Evolutionary conservation across 495 filamentous ascomycete genomes (phyloP).

Genomic region (Parathielavia hyrcaniae): DNA sequence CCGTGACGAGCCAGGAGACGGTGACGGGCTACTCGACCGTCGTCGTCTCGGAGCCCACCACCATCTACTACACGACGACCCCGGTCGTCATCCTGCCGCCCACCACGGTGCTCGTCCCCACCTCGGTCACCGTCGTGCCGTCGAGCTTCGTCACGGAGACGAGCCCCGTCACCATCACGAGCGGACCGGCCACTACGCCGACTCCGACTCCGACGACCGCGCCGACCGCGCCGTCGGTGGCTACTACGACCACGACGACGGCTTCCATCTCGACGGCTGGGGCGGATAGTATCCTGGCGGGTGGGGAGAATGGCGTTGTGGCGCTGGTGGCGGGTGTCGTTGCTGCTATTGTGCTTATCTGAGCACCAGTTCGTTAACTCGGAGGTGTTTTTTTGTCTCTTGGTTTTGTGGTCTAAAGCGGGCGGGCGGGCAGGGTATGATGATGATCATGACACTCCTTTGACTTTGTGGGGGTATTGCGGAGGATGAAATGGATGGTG

Average conservation of each 20-base stretch:
- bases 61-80: conserved; percentile 17
- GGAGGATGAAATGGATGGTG: too few relatives aligned
- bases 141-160: background rate
- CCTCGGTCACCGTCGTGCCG: conserved; percentile 19
- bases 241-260: conserved; percentile 12
- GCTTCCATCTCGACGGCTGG: conserved; percentile 24
- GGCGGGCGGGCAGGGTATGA: background rate
- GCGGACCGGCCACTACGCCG: background rate
- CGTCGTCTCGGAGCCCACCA: conserved; percentile 21
- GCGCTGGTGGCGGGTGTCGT: conserved; percentile 36
- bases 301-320: conserved; percentile 26
- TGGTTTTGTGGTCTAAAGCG: background rate
- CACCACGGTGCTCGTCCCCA: conserved; percentile 30
- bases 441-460: background rate
- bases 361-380: conserved; percentile 13
- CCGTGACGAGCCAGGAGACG: conserved; percentile 17
- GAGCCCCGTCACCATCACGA: background rate
- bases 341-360: conserved; percentile 36
- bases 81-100: conserved; percentile 17
- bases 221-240: conserved; percentile 8
- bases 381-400: background rate
- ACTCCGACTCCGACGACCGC: conserved; percentile 11
- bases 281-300: conserved; percentile 16
- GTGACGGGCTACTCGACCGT: conserved; percentile 30
- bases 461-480: too few relatives aligned